Evolutionary conservation across 1,139 yeast genomes (phyloP), one percentile per base, ranked within the genome.

Genomic region (Suhomyces kunorum): DNA sequence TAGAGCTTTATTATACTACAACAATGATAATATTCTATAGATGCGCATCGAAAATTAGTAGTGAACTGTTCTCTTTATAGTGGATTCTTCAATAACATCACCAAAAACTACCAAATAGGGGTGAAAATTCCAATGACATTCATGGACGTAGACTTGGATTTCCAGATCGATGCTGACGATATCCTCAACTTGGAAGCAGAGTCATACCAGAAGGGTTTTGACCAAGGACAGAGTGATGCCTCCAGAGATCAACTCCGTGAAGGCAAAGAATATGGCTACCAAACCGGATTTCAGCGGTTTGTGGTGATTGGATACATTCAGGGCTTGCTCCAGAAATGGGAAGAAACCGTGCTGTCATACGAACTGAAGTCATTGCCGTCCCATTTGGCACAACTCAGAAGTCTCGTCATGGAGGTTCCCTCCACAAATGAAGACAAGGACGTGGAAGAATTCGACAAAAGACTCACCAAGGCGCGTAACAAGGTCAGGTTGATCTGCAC

Each of bases 241-340:
- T 62, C 75, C 0, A 53, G 50, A 33, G 65, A 68, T 31, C 78
- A 75, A 34, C 67, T 63, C 39, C 48, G 72, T 1, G 95, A 86
- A 57, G 95, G 95, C 2, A 81, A 80, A 50, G 87, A 83, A 49
- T 83, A 75, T 53, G 95, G 95, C 0, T 71, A 83, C 38, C 94
- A 87, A 54, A 83, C 88, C 0, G 94, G 89, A 0, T 85, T 79
- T 54, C 90, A 84, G 58, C 65, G 90, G 45, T 83, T 74, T 50
- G 53, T 82, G 11, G 61, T 83, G 0, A 58, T 85, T 3, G 95
- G 95, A 0, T 78, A 82, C 39, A 69, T 86, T 5, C 63, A 68
- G 34, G 87, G 87, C 6, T 59, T 85, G 5, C 55, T 77, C 1
- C 64, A 64, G 6, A 59, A 53, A 20, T 71, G 80, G 75, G 51